A percentile compares a stretch with the other conserved stretches of the same genome.
Conservation (phyloP, 176 grass and related monocot species). For the Triticum timopheevii region DNA sequence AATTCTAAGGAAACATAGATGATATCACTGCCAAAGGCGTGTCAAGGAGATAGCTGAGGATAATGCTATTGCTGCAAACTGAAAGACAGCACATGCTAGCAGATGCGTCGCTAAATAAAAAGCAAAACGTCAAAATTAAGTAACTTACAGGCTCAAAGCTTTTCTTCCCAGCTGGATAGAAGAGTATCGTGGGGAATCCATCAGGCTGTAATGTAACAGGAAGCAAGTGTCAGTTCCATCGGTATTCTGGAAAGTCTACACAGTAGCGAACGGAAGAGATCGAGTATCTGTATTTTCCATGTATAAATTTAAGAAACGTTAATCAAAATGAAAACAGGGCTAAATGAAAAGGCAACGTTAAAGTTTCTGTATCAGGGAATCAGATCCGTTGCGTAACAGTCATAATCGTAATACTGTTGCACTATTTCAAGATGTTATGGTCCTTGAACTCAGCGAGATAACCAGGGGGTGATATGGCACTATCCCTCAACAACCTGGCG, state of each 20-base stretch:
- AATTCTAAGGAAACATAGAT: background rate
- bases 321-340: background rate
- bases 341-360: background rate
- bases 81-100: background rate
- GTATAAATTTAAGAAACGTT: slow-evolving; percentile 8
- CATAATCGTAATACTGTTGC: background rate
- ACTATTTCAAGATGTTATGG: background rate
- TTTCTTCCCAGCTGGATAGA: slow-evolving; percentile 94
- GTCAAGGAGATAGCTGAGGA: background rate
- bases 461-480: background rate
- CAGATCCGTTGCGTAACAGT: background rate
- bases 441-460: too few species aligned
- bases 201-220: slow-evolving; percentile 76
- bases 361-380: slow-evolving; percentile 6
- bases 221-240: slow-evolving; percentile 3
- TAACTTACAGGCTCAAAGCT: slow-evolving; percentile 87
- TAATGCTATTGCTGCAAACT: background rate
- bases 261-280: background rate
- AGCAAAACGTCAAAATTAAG: too few species aligned
- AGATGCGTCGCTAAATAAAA: background rate
- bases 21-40: background rate
- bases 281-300: slow-evolving; percentile 11
- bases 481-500: background rate
- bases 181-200: slow-evolving; percentile 90
- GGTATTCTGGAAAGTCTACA: background rate